Conservation (phyloP, 2,329 filamentous ascomycete species). For the Gnomoniopsis sp. region DNA sequence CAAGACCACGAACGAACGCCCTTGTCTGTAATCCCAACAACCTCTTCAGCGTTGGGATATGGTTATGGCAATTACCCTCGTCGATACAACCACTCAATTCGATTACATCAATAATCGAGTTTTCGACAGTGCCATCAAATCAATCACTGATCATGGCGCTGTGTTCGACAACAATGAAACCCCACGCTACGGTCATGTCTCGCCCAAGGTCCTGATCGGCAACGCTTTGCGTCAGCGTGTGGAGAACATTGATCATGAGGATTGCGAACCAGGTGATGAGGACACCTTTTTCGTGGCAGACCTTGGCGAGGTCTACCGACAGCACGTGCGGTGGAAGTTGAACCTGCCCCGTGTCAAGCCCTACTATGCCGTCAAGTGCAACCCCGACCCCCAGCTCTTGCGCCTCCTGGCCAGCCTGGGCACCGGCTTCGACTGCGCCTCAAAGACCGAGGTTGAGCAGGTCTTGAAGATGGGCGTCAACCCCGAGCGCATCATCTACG, state of each 20-base stretch:
- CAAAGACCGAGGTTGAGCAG: conserved; percentile 94
- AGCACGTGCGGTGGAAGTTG: conserved; percentile 97
- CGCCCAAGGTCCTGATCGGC: conserved; percentile 78
- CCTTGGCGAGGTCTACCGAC: conserved; percentile 96
- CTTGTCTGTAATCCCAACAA: conserved; percentile 21
- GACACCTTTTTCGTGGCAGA: conserved; percentile 98
- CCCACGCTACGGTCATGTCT: conserved; percentile 40
- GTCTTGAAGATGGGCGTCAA: conserved; percentile 79
- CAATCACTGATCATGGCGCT: conserved; percentile 23
- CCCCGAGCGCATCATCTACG: conserved; percentile 93
- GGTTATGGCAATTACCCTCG: conserved; percentile 62
- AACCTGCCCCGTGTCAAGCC: conserved; percentile 90
- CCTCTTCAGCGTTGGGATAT: conserved; percentile 47
- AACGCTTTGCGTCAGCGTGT: conserved; percentile 84
- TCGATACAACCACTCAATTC: conserved; percentile 51
- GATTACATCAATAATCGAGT: conserved; percentile 48
- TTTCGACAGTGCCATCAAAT: conserved; percentile 36
- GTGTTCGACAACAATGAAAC: conserved; percentile 33
- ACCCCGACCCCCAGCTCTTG: conserved; percentile 87
- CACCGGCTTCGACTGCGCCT: conserved; percentile 96
- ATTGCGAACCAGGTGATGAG: conserved; percentile 88
- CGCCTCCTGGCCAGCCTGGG: conserved; percentile 83
- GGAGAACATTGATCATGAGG: conserved; percentile 78
- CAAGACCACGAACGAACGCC: conserved; percentile 16
- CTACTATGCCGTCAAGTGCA: conserved; percentile 99